Evolutionary conservation across 768 basidiomycete species (phyloP).

Genomic region (Rubroboletus satanas): DNA sequence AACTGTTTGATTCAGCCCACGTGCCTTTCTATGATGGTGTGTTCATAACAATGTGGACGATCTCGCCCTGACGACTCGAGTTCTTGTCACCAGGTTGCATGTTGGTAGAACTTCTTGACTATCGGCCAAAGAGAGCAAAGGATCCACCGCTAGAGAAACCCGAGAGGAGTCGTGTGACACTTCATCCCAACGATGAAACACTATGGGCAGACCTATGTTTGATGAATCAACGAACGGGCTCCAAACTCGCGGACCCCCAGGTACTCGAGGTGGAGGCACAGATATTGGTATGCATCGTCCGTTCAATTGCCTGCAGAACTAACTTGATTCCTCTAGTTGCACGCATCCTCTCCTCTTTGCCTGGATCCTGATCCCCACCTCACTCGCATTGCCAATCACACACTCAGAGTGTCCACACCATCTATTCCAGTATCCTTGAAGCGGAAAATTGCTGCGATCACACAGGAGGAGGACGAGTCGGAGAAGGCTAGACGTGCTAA

Average conservation of each 20-base stretch:
- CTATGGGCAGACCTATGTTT: slow-evolving; percentile 76
- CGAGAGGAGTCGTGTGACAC: slow-evolving; percentile 64
- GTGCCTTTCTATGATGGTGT: slow-evolving; percentile 83
- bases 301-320: background rate
- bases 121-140: slow-evolving; percentile 55
- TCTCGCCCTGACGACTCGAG: background rate
- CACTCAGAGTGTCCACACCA: slow-evolving; percentile 68
- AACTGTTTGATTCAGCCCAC: slow-evolving; percentile 67
- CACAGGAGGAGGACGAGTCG: slow-evolving; percentile 72
- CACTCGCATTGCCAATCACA: slow-evolving; percentile 69
- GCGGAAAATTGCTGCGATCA: slow-evolving; percentile 65
- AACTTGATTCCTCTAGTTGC: slow-evolving; percentile 44
- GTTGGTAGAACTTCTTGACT: slow-evolving; percentile 80
- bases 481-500: slow-evolving; percentile 70
- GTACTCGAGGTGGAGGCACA: slow-evolving; percentile 72
- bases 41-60: slow-evolving; percentile 20
- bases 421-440: slow-evolving; percentile 72
- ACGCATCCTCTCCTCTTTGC: slow-evolving; percentile 72
- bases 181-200: slow-evolving; percentile 75
- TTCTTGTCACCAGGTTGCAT: slow-evolving; percentile 58
- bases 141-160: slow-evolving; percentile 58
- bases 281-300: slow-evolving; percentile 50
- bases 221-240: slow-evolving; percentile 54
- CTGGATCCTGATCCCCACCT: slow-evolving; percentile 77
- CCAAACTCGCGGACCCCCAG: slow-evolving; percentile 66